Conservation (phyloP, 2,329 filamentous ascomycete genomes). For the Paecilomyces variotii region DNA sequence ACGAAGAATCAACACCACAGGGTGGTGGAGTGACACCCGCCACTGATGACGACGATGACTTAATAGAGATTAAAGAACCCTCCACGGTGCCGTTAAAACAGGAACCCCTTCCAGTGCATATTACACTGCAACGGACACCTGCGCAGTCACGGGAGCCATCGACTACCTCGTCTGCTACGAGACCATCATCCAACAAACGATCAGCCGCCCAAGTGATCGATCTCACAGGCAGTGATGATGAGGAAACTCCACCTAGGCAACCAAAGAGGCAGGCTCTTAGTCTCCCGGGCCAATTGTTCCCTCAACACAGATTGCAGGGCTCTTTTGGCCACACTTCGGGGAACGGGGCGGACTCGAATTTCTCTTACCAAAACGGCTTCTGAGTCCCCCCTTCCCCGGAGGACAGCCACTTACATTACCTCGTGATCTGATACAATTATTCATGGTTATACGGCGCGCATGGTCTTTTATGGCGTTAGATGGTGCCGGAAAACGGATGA, state of each 20-base stretch:
- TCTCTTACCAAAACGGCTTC: constrained; percentile 10
- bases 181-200: constrained; percentile 37
- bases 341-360: constrained; percentile 12
- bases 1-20: constrained; percentile 31
- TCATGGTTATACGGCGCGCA: constrained; percentile 14
- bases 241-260: constrained; percentile 35
- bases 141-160: constrained; percentile 31
- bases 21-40: constrained; percentile 28
- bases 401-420: constrained; percentile 7
- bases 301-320: constrained; percentile 14
- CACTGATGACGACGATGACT: constrained; percentile 41
- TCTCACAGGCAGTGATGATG: constrained; percentile 45
- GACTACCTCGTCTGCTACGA: constrained; percentile 27
- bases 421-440: constrained; percentile 8
- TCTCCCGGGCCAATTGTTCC: constrained; percentile 13
- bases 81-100: constrained; percentile 29
- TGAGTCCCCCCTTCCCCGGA: constrained; percentile 5
- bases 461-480: constrained; percentile 1
- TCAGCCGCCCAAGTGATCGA: constrained; percentile 45
- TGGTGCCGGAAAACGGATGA: neutral
- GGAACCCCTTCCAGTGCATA: constrained; percentile 17
- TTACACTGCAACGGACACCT: constrained; percentile 24
- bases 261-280: constrained; percentile 25
- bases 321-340: constrained; percentile 13
- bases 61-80: constrained; percentile 42